These are phyloP conservation scores for Flaveria linearis DNA, from an alignment of 129 eudicot genomes.

Conservation along the genomic window DNA sequence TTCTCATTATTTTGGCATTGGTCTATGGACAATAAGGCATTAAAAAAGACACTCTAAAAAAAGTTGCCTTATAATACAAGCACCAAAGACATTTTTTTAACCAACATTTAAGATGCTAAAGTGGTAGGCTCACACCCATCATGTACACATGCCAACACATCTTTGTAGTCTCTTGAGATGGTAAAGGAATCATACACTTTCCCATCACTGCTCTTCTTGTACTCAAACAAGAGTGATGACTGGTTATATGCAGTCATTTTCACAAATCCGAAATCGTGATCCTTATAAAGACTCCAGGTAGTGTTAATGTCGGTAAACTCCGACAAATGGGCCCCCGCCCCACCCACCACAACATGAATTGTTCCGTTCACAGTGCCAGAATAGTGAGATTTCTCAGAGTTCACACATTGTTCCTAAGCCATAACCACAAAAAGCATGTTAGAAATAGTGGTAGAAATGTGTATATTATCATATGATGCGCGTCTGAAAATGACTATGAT, in stretches of 20 bases:
- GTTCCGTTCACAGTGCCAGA: constrained; percentile 69
- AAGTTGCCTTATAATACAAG: background rate
- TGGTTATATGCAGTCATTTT: constrained; percentile 74
- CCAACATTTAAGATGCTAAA: constrained; percentile 36
- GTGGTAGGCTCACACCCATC: constrained; percentile 79
- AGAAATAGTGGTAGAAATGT: too few relatives aligned
- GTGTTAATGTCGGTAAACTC: constrained; percentile 44
- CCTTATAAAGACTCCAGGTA: constrained; percentile 67
- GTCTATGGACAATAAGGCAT: background rate
- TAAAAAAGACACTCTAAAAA: background rate
- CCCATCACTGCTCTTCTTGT: constrained; percentile 82
- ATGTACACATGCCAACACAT: constrained; percentile 79
- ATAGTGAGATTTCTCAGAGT: constrained; percentile 51
- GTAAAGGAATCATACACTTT: constrained; percentile 76
- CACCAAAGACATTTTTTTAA: background rate
- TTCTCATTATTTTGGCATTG: constrained; percentile 15
- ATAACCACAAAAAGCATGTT: background rate
- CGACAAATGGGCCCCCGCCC: constrained; percentile 72
- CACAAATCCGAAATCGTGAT: constrained; percentile 70
- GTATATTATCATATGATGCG: too few relatives aligned
- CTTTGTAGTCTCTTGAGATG: constrained; percentile 83
- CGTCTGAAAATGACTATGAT: background rate
- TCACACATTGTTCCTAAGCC: constrained; percentile 67
- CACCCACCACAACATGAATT: constrained; percentile 80
- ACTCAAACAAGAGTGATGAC: constrained; percentile 71